These are phyloP conservation scores for Lecanoromycetidae sp. DNA, from an alignment of 2,329 filamentous ascomycete species.

Conservation along the genomic window DNA sequence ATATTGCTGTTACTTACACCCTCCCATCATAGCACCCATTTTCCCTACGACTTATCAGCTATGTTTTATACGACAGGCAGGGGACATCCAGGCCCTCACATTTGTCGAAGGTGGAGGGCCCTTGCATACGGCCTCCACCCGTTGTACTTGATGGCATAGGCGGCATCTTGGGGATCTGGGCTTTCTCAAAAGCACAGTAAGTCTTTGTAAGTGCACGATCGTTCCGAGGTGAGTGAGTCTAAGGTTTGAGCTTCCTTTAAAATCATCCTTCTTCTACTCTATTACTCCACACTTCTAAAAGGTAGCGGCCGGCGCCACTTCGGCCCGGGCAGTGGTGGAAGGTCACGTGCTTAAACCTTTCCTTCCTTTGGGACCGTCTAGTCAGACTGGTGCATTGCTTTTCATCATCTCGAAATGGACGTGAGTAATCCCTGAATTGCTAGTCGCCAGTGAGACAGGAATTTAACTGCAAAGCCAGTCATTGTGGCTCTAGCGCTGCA, in stretches of 20 bases:
- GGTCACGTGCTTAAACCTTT: slow-evolving; percentile 1
- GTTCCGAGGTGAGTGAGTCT: no score
- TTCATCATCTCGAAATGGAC: not conserved
- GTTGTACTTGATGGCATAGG: slow-evolving; percentile 36
- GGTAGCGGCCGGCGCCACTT: not conserved
- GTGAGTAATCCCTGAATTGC: not conserved
- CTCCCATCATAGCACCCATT: slow-evolving; percentile 98
- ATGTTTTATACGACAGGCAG: slow-evolving; percentile 3
- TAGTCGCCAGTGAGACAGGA: not conserved
- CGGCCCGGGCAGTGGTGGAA: not conserved
- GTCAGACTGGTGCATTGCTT: not conserved
- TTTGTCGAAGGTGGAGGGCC: slow-evolving; percentile 60
- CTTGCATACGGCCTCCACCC: slow-evolving; percentile 35
- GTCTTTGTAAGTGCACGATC: no score
- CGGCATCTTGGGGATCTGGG: slow-evolving; percentile 20
- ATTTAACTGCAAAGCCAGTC: not conserved
- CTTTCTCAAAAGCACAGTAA: no score
- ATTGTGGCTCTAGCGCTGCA: not conserved
- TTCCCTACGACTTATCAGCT: slow-evolving; percentile 53
- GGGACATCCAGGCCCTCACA: slow-evolving; percentile 35
- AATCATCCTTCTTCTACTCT: no score
- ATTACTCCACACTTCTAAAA: no score
- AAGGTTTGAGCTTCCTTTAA: no score
- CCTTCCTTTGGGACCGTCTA: not conserved
- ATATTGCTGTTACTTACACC: slow-evolving; percentile 49